Evolutionary conservation across 441 rosid species (phyloP), one percentile per base, ranked within the genome.

Genomic region (Corymbia citriodora): DNA sequence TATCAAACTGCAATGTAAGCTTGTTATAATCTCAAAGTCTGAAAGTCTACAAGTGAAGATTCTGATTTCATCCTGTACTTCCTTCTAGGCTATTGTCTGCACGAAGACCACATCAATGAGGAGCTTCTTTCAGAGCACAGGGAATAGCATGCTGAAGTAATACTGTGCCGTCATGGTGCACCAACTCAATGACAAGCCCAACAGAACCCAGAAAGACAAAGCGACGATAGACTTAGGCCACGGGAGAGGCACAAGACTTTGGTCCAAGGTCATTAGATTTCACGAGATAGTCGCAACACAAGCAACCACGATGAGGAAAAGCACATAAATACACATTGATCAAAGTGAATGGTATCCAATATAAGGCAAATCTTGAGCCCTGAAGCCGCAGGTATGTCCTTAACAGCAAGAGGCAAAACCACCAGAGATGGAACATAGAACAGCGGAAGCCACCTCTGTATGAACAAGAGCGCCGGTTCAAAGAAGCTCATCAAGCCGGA

Each of bases 381-480:
- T 0, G 99, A 96, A 93, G 99, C 96, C 5, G 99, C 95, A 14
- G 99, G 99, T 88, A 98, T 98, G 90, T 96, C 99, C 89, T 94
- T 95, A 81, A 98, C 97, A 65, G 99, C 96, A 86, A 98, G 97
- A 19, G 99, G 99, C 93, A 98, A 93, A 87, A 97, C 97, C 21
- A 98, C 99, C 89, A 98, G 93, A 49, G 97, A 97, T 40, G 99
- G 99, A 87, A 98, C 99, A 59, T 98, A 98, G 93, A 98, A 98
- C 96, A 97, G 92, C 5, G 99, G 99, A 91, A 98, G 98, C 99
- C 99, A 98, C 94, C 99, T 96, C 81, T 97, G 99, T 48, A 98
- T 96, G 93, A 98, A 97, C 74, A 96, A 40, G 89, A 98, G 93
- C 10, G 97, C 99, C 10, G 99, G 99, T 92, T 98, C 94, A 88